phyloP scores from a whole-genome alignment of 805 yeast genomes.

The Barnettozyma salicaria region DNA sequence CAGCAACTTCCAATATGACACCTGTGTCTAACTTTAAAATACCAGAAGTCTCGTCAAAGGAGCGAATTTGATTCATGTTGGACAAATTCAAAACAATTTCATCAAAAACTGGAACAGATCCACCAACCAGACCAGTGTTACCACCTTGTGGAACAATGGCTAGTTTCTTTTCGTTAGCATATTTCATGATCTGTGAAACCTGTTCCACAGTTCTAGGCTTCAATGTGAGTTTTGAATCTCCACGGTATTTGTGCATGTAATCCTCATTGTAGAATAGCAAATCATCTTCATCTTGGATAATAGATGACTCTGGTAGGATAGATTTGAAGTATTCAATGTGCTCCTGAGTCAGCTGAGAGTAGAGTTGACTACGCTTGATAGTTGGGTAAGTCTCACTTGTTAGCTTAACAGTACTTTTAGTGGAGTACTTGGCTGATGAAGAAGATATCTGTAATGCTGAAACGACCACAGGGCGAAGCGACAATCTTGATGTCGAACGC shows the following conservation, averaged over 20 bases:
- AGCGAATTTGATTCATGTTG: conserved; percentile 68
- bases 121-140: conserved; percentile 94
- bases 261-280: conserved; percentile 75
- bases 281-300: conserved; percentile 53
- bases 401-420: conserved; percentile 30
- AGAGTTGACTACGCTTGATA: conserved; percentile 46
- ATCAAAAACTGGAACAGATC: conserved; percentile 87
- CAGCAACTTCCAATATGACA: conserved; percentile 80
- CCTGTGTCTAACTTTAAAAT: conserved; percentile 89
- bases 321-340: conserved; percentile 59
- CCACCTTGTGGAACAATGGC: conserved; percentile 98
- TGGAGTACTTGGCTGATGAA: conserved; percentile 12
- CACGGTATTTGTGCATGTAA: conserved; percentile 90
- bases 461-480: neutral
- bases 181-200: conserved; percentile 66
- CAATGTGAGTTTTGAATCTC: conserved; percentile 75
- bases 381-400: conserved; percentile 69
- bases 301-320: conserved; percentile 46
- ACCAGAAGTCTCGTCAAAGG: conserved; percentile 79
- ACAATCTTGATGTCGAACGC: neutral
- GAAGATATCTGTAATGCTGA: neutral
- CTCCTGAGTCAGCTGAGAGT: conserved; percentile 42
- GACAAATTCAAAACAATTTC: conserved; percentile 73
- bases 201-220: conserved; percentile 80
- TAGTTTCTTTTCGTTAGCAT: conserved; percentile 68